phyloP scores from a whole-genome alignment of 805 yeast genomes.

The Debaryomyces hansenii region DNA sequence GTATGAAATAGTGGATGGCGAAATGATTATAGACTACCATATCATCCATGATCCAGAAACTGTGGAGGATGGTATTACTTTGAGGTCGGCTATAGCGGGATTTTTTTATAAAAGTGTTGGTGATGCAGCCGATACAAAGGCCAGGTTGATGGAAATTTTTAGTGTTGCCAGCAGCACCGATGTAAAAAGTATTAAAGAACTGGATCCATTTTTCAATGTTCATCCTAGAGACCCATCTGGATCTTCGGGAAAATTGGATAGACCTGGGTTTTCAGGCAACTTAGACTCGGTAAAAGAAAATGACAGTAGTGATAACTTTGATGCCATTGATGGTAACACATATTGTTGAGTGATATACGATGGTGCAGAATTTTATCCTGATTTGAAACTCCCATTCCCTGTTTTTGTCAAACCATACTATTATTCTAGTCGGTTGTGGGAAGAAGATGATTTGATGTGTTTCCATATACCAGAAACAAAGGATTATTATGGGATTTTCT shows the following conservation, averaged over 20 bases:
- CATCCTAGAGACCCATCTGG: not conserved
- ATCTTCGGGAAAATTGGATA: too few species aligned
- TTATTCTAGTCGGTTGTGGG: not conserved
- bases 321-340: not conserved
- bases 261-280: too few species aligned
- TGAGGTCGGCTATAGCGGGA: constrained; percentile 5
- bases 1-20: constrained; percentile 1
- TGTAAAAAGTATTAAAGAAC: not conserved
- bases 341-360: not conserved
- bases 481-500: too few species aligned
- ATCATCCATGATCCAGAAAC: constrained; percentile 3
- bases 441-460: too few species aligned
- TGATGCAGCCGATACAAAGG: constrained; percentile 1
- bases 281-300: not conserved
- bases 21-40: constrained; percentile 2
- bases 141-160: not conserved
- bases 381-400: not conserved
- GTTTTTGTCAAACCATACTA: constrained; percentile 4
- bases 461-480: too few species aligned
- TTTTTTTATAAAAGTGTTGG: constrained; percentile 1
- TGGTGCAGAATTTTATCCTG: not conserved
- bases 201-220: constrained; percentile 2
- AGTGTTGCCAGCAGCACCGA: not conserved
- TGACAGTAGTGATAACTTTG: not conserved
- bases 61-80: constrained; percentile 2